A percentile compares a stretch with the other conserved stretches of the same genome.
Evolutionary conservation across 208 protist genomes (phyloP).

Genomic region (Angomonas deanei): DNA sequence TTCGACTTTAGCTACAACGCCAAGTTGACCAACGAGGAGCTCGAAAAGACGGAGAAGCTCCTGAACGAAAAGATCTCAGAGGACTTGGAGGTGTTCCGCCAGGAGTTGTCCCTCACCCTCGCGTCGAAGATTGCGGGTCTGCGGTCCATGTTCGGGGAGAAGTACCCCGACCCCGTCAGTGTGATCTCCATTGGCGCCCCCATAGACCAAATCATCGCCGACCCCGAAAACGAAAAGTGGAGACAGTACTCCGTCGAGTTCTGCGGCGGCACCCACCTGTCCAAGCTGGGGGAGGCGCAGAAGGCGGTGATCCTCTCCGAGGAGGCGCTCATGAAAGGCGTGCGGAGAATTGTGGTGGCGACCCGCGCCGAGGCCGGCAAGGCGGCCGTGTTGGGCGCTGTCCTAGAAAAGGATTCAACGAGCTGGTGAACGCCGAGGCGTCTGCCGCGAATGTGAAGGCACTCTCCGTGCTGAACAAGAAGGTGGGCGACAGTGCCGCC

Average conservation of each 20-base stretch:
- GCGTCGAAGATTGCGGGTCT: conserved; percentile 76
- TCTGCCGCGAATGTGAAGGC: conserved; percentile 69
- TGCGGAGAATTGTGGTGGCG: conserved; percentile 78
- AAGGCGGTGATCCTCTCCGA: conserved; percentile 92
- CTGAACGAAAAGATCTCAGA: conserved; percentile 87
- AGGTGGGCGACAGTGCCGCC: conserved; percentile 73
- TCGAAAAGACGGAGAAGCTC: conserved; percentile 80
- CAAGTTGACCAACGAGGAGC: conserved; percentile 75
- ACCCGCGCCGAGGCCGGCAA: conserved; percentile 62
- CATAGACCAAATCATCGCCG: conserved; percentile 85
- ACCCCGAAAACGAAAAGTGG: conserved; percentile 88
- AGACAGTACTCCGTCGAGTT: conserved; percentile 94
- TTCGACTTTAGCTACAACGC: conserved; percentile 97
- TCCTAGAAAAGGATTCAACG: conserved; percentile 46
- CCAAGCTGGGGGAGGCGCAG: conserved; percentile 76
- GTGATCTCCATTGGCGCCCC: conserved; percentile 95
- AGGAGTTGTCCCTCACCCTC: conserved; percentile 79
- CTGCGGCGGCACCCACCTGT: conserved; percentile 96
- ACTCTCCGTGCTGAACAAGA: conserved; percentile 89
- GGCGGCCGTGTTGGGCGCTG: conserved; percentile 39
- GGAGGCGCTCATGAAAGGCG: conserved; percentile 92
- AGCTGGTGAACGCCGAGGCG: conserved; percentile 20
- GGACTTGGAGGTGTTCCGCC: conserved; percentile 76
- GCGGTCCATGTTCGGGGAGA: conserved; percentile 96
- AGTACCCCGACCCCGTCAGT: conserved; percentile 98